Evolutionary conservation across 2,329 filamentous ascomycete species (phyloP).

Genomic region (Dactylellina drechsleri): DNA sequence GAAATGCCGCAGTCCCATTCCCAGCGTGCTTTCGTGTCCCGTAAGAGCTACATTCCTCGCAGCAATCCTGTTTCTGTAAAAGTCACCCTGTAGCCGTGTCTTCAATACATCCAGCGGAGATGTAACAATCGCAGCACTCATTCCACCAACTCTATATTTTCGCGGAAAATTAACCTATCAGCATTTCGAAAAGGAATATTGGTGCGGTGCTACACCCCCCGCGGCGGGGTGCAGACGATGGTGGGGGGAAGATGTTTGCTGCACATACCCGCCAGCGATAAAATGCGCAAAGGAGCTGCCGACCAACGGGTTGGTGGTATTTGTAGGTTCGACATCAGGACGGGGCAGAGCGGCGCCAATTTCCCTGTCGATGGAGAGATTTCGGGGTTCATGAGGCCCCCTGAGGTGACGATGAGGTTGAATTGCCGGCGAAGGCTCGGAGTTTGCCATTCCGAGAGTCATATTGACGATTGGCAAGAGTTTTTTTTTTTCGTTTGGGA

Average conservation of each 20-base stretch:
- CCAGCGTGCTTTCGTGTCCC: conserved; percentile 46
- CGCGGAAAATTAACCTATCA: conserved; percentile 17
- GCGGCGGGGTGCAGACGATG: conserved; percentile 10
- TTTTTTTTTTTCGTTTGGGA: background rate
- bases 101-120: conserved; percentile 93
- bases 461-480: background rate
- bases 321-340: conserved; percentile 48
- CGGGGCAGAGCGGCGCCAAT: conserved; percentile 49
- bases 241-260: conserved; percentile 22
- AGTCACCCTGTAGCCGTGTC: conserved; percentile 91
- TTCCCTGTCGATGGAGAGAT: conserved; percentile 50
- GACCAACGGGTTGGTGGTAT: conserved; percentile 54
- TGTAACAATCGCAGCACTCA: conserved; percentile 91
- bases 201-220: background rate
- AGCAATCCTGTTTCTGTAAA: conserved; percentile 83
- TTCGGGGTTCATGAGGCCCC: conserved; percentile 38
- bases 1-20: conserved; percentile 69
- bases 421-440: conserved; percentile 28
- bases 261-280: conserved; percentile 82
- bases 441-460: conserved; percentile 41
- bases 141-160: conserved; percentile 77
- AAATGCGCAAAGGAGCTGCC: conserved; percentile 90
- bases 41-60: conserved; percentile 40
- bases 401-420: conserved; percentile 35
- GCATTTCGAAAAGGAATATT: background rate